These are phyloP conservation scores for Geum urbanum DNA, from an alignment of 306 rosid species.

Conservation along the genomic window DNA sequence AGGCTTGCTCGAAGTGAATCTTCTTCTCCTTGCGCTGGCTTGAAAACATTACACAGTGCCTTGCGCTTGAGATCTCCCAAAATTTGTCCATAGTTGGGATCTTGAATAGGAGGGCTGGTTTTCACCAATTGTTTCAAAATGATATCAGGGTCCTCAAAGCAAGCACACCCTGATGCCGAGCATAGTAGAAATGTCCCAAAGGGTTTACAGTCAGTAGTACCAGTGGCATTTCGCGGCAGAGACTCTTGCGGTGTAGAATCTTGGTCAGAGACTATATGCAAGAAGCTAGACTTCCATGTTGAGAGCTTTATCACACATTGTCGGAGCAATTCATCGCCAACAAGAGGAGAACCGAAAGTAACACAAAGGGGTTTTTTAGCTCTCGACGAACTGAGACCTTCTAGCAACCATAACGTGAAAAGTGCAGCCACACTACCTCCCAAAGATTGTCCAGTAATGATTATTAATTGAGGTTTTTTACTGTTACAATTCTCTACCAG, in stretches of 20 bases:
- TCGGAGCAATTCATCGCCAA: conserved; percentile 43
- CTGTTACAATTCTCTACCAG: not conserved
- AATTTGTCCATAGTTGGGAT: conserved; percentile 32
- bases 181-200: conserved; percentile 68
- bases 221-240: not conserved
- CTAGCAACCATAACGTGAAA: conserved; percentile 54
- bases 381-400: conserved; percentile 19
- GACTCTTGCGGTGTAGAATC: conserved; percentile 42
- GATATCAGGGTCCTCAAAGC: conserved; percentile 27
- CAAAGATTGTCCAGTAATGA: conserved; percentile 53
- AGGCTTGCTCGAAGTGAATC: conserved; percentile 32
- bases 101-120: not conserved
- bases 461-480: conserved; percentile 29
- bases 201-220: conserved; percentile 23
- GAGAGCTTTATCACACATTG: conserved; percentile 39
- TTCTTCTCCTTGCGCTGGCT: not conserved
- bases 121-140: conserved; percentile 19
- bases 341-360: conserved; percentile 71
- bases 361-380: conserved; percentile 59
- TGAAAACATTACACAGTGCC: conserved; percentile 11
- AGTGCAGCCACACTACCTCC: conserved; percentile 80
- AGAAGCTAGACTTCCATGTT: conserved; percentile 62
- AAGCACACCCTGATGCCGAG: conserved; percentile 39
- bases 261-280: conserved; percentile 43
- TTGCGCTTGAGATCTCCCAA: conserved; percentile 25